phyloP scores from a whole-genome alignment of 768 basidiomycete genomes.

The Hypsizygus marmoreus region DNA sequence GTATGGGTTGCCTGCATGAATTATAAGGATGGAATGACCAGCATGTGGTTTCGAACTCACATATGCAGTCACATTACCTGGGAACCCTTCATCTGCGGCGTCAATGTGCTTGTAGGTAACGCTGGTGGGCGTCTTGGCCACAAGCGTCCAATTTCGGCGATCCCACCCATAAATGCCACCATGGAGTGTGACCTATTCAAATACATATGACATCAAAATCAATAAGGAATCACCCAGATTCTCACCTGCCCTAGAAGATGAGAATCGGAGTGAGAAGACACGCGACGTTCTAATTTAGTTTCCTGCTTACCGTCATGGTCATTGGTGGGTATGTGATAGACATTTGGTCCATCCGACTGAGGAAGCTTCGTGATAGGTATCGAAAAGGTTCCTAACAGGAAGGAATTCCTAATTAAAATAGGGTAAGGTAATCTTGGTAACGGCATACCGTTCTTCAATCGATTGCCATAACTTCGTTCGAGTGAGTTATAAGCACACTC shows the following conservation, averaged over 20 bases:
- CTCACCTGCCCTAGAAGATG: constrained; percentile 22
- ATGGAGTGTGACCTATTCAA: constrained; percentile 50
- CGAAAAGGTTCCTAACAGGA: constrained; percentile 48
- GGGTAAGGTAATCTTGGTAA: too few species aligned
- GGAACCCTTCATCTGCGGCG: constrained; percentile 55
- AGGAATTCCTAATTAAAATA: too few species aligned
- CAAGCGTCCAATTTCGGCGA: constrained; percentile 55
- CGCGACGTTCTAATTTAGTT: neutral
- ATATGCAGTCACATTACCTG: constrained; percentile 45
- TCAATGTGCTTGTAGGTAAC: constrained; percentile 58
- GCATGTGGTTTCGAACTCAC: constrained; percentile 24
- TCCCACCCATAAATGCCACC: constrained; percentile 62
- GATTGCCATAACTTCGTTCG: constrained; percentile 48
- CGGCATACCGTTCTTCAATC: constrained; percentile 47
- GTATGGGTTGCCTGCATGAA: constrained; percentile 46
- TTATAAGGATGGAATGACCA: neutral
- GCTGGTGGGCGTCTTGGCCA: constrained; percentile 40
- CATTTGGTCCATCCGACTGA: constrained; percentile 41
- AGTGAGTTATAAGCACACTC: neutral
- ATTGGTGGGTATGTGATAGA: constrained; percentile 52
- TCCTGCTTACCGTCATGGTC: constrained; percentile 44
- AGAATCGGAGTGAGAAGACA: neutral
- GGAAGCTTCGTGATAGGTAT: constrained; percentile 52
- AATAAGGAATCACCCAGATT: neutral
- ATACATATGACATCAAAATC: neutral